Evolutionary conservation across 768 basidiomycete genomes (phyloP), one percentile per base, ranked within the genome.

Genomic region (Agaricus sinodeliciosus): DNA sequence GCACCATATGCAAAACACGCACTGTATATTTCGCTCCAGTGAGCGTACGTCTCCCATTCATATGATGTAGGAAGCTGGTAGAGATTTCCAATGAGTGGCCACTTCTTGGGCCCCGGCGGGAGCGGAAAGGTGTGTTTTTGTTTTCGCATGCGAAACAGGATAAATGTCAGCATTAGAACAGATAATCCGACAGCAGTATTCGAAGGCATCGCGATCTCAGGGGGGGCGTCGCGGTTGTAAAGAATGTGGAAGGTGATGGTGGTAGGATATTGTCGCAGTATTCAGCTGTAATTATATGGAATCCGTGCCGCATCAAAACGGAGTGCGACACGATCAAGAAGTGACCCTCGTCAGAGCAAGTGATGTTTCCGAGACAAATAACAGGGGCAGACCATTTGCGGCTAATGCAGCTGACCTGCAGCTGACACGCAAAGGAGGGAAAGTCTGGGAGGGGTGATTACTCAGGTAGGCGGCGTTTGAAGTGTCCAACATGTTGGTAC

Each of bases 81-180:
- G n/a, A 74, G 55, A 55, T 77, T 77, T 2, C 76, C 76, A 19
- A 77, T 28, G 11, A 77, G 47, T 2, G 75, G 74, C 9, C 70
- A 59, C 12, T 67, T 67, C 44, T 65, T 68, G 7, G 75, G 75
- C 2, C 74, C 71, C 3, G 68, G 66, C 3, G 73, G 75, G 19
- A 39, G 39, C 3, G 73, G 75, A 34, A 39, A 46, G 13, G 16
- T 18, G 12, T 35, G 31, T 26, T 42, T 44, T 12, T 13, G 48
- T 15, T 40, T 49, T n/a, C n/a, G 41, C 16, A 45, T 12, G 36
- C 31, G 47, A n/a, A 31, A 27, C 16, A 45, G 12, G n/a, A 27
- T 16, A 25, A 27, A 25, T 7, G 44, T 28, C n/a, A 53, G 28
- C 18, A 46, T 26, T 11, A 53, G 41, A 26, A 45, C 44, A 5